These are phyloP conservation scores for Aspergillus sclerotiicarbonarius DNA, from an alignment of 495 filamentous ascomycete genomes.

Conservation along the genomic window DNA sequence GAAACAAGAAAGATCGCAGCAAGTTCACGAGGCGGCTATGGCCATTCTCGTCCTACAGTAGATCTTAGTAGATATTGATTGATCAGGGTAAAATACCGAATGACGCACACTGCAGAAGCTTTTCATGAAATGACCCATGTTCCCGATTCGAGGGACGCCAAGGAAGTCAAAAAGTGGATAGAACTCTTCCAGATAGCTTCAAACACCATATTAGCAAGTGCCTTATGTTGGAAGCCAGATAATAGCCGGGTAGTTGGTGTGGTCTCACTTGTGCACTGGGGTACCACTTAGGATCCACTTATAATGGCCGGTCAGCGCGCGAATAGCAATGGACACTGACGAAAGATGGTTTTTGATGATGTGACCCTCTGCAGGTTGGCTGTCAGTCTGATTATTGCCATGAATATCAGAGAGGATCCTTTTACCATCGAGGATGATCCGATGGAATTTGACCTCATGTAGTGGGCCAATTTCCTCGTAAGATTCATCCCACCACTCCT, in stretches of 20 bases:
- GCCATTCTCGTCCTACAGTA: conserved; percentile 18
- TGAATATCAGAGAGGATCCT: not conserved
- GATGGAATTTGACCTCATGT: conserved; percentile 49
- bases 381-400: not conserved
- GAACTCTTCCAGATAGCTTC: conserved; percentile 43
- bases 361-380: conserved; percentile 42
- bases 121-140: conserved; percentile 42
- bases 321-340: conserved; percentile 51
- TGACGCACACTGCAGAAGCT: conserved; percentile 43
- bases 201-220: not conserved
- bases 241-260: not conserved
- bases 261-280: conserved; percentile 53
- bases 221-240: not conserved
- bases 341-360: conserved; percentile 57
- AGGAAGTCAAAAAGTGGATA: conserved; percentile 64
- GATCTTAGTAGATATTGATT: conserved; percentile 3
- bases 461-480: conserved; percentile 37
- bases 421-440: conserved; percentile 59
- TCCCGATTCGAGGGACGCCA: conserved; percentile 40
- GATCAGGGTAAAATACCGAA: not conserved
- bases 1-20: conserved; percentile 48
- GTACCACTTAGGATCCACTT: conserved; percentile 65
- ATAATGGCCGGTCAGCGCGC: conserved; percentile 48
- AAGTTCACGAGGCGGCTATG: conserved; percentile 37
- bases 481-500: conserved; percentile 36